phyloP scores from a whole-genome alignment of 495 filamentous ascomycete genomes.

The Corynascus novoguineensis region DNA sequence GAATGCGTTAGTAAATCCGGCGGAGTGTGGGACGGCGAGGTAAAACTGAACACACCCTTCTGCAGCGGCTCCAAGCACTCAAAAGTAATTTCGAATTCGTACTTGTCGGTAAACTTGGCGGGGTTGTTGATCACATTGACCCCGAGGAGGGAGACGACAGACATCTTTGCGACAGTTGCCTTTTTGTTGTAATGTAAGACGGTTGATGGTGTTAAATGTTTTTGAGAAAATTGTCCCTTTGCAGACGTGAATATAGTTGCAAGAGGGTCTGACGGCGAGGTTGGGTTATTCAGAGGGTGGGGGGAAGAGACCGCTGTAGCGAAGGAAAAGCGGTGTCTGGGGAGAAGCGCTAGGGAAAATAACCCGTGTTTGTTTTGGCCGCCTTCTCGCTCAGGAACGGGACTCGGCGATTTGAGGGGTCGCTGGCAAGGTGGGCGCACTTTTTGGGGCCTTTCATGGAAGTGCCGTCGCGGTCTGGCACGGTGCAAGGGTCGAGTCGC shows the following conservation, averaged over 20 bases:
- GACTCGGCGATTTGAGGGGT: background rate
- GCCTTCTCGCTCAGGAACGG: constrained; percentile 3
- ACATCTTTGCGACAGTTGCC: constrained; percentile 58
- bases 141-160: constrained; percentile 90
- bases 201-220: background rate
- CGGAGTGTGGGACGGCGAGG: background rate
- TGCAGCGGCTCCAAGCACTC: constrained; percentile 88
- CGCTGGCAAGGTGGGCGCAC: constrained; percentile 10
- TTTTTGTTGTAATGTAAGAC: background rate
- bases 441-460: constrained; percentile 5
- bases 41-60: constrained; percentile 63
- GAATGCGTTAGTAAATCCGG: too few species aligned
- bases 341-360: constrained; percentile 5
- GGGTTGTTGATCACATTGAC: constrained; percentile 97
- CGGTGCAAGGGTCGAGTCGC: constrained; percentile 15
- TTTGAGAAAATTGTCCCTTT: background rate
- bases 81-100: constrained; percentile 97
- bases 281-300: background rate
- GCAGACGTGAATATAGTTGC: background rate
- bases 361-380: constrained; percentile 8
- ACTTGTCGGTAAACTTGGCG: constrained; percentile 78
- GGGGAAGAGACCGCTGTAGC: background rate
- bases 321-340: background rate
- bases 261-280: background rate
- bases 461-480: constrained; percentile 6